Conservation (phyloP, 2,329 filamentous ascomycete genomes). For the Dactylellina sp. region DNA sequence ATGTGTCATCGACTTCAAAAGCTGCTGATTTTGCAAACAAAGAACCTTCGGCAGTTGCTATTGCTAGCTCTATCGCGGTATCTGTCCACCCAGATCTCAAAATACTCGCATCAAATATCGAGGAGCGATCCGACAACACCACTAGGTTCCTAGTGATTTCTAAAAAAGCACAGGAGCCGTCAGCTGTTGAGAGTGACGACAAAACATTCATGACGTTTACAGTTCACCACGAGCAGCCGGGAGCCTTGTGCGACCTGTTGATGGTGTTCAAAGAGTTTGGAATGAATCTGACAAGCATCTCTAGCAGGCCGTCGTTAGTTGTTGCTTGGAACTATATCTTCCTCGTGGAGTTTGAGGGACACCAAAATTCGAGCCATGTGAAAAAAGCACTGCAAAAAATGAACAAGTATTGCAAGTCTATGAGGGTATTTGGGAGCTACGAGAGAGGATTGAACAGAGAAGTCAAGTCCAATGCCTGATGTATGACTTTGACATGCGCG, state of each 20-base stretch:
- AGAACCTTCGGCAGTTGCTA: constrained; percentile 74
- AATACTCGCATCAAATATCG: constrained; percentile 77
- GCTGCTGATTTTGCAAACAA: constrained; percentile 81
- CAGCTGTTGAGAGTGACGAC: constrained; percentile 35
- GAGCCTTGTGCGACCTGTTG: constrained; percentile 84
- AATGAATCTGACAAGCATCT: constrained; percentile 90
- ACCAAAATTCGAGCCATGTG: constrained; percentile 71
- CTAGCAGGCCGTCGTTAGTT: constrained; percentile 80
- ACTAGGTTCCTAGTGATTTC: constrained; percentile 80
- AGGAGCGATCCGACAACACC: constrained; percentile 80
- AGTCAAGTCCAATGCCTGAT: not conserved
- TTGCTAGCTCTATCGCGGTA: constrained; percentile 81
- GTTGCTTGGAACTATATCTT: constrained; percentile 91
- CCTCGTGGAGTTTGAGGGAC: constrained; percentile 87
- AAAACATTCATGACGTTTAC: constrained; percentile 78
- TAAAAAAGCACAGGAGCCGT: constrained; percentile 48
- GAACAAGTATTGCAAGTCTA: constrained; percentile 61
- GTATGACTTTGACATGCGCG: not conserved
- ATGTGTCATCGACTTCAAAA: constrained; percentile 85
- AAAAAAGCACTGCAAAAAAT: constrained; percentile 72
- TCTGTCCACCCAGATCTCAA: constrained; percentile 68
- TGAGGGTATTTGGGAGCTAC: constrained; percentile 60
- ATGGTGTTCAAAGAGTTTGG: constrained; percentile 78
- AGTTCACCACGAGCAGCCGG: constrained; percentile 79
- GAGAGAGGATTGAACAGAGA: constrained; percentile 34